Conservation (phyloP, 1,284 basidiomycete genomes). For the Ganoderma leucocontextum region DNA sequence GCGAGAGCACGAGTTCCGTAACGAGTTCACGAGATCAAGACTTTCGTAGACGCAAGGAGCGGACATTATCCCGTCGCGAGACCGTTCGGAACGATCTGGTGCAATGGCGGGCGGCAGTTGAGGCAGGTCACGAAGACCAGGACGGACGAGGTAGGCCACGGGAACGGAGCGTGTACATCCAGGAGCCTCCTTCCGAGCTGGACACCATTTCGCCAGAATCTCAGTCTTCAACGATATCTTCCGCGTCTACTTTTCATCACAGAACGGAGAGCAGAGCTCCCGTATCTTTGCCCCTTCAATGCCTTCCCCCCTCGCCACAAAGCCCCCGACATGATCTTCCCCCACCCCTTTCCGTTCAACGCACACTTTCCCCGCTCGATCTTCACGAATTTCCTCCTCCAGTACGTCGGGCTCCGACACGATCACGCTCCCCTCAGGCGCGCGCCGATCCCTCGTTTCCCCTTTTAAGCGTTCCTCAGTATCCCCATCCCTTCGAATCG, state of each 20-base stretch:
- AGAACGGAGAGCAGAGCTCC: conserved; percentile 25
- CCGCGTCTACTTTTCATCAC: conserved; percentile 39
- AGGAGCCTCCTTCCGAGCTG: conserved; percentile 33
- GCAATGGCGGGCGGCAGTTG: conserved; percentile 59
- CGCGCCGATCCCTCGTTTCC: conserved; percentile 32
- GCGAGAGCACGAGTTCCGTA: conserved; percentile 51
- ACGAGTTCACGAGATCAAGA: conserved; percentile 46
- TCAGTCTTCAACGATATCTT: conserved; percentile 37
- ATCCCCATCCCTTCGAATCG: conserved; percentile 44
- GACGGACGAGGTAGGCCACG: conserved; percentile 64
- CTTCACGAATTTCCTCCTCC: conserved; percentile 39
- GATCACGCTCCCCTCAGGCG: conserved; percentile 34
- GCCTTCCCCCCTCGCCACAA: conserved; percentile 55
- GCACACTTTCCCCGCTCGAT: conserved; percentile 30
- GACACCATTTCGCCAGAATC: conserved; percentile 35
- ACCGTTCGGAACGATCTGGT: conserved; percentile 51
- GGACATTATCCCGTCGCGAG: conserved; percentile 50
- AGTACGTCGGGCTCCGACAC: conserved; percentile 27
- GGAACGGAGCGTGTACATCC: conserved; percentile 48
- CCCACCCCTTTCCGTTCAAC: conserved; percentile 33
- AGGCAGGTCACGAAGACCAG: conserved; percentile 47
- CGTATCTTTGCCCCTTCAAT: conserved; percentile 47
- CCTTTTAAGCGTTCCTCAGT: conserved; percentile 41
- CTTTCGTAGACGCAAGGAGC: conserved; percentile 45
- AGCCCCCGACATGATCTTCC: conserved; percentile 41